Base-by-base conservation (phyloP, 768 basidiomycete species). In the Mycena leptocephala region DNA sequence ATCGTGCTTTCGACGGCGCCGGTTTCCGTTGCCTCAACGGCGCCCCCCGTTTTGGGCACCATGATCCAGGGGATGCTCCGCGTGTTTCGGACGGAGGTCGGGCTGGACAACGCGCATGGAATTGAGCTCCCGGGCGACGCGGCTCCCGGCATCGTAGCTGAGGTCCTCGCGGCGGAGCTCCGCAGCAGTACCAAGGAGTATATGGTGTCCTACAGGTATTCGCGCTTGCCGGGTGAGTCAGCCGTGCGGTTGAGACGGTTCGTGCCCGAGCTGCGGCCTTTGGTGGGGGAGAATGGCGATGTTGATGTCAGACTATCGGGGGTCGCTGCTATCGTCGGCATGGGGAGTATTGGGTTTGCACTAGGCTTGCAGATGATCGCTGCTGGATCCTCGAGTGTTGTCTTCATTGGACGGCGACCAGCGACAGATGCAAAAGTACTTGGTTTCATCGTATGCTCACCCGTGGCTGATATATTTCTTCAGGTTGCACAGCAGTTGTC, bases 241-340 rank as follows among this genome's bases (percentile, higher is more conserved):
- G 18, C n/a, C 5, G 53, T 35, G 33, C 14, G 33, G 2, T 67
- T 82, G 30, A 39, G 72, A 48, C 81, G 84, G 18, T 77, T 83
- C 65, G 80, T 83, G 8, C 84, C 84, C 1, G 46, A 74, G 26
- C 74, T 84, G 8, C 79, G 79, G 39, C 70, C 69, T 5, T 66
- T 82, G 24, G 73, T 77, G 18, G 9, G 28, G 14, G 51, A 35
- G 63, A 74, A 16, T 3, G n/a, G n/a, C n/a, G n/a, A 33, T n/a
- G 28, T n/a, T n/a, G 20, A 39, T 53, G 3, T 70, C 70, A 37
- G 32, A 71, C 71, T 79, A 39, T 79, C 79, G 0, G 83, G 83
- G 37, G 78, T 81, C 6, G 80, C 84, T 0, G 79, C 85, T 33
- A 81, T 85, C 32, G 80, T 83, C n/a, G 85, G 85, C 22, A 81